A percentile compares a stretch with the other conserved stretches of the same genome.
phyloP scores from a whole-genome alignment of 2,329 filamentous ascomycete species.

The Chaetothyriales sp. region DNA sequence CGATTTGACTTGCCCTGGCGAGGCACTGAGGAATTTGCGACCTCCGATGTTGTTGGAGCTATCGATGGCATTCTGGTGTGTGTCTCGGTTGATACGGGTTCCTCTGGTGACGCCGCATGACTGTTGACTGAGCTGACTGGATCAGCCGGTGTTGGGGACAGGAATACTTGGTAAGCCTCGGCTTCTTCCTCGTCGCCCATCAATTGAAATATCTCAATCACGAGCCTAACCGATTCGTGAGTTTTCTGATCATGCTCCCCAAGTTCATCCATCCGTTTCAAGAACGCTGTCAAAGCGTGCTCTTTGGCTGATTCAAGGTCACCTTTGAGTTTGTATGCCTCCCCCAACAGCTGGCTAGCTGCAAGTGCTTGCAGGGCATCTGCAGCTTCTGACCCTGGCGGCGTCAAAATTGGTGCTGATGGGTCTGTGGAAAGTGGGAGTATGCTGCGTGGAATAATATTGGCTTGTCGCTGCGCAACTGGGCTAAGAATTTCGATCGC shows the following conservation, averaged over 20 bases:
- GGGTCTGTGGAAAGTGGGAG: background rate
- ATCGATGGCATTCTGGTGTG: background rate
- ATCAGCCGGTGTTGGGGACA: conserved; percentile 1
- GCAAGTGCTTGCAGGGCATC: conserved; percentile 10
- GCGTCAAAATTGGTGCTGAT: background rate
- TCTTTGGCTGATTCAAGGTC: conserved; percentile 12
- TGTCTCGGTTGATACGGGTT: background rate
- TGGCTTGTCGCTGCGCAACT: conserved; percentile 6
- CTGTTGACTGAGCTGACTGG: background rate
- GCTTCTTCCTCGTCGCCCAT: conserved; percentile 12
- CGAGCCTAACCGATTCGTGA: conserved; percentile 10
- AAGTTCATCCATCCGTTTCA: conserved; percentile 9
- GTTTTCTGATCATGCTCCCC: conserved; percentile 12
- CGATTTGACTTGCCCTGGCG: background rate
- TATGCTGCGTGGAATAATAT: conserved; percentile 4
- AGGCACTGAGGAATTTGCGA: background rate
- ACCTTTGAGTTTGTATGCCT: conserved; percentile 8
- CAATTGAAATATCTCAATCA: conserved; percentile 13
- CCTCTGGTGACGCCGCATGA: background rate
- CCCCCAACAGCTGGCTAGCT: conserved; percentile 12
- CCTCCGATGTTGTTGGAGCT: background rate
- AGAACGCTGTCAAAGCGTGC: conserved; percentile 12
- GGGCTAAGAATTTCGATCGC: conserved; percentile 11
- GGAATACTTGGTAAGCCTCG: conserved; percentile 12
- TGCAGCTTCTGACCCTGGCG: background rate